A percentile compares a stretch with the other conserved stretches of the same genome.
Evolutionary conservation across 139 green algal species (phyloP).

Genomic region (Micractinium conductrix): DNA sequence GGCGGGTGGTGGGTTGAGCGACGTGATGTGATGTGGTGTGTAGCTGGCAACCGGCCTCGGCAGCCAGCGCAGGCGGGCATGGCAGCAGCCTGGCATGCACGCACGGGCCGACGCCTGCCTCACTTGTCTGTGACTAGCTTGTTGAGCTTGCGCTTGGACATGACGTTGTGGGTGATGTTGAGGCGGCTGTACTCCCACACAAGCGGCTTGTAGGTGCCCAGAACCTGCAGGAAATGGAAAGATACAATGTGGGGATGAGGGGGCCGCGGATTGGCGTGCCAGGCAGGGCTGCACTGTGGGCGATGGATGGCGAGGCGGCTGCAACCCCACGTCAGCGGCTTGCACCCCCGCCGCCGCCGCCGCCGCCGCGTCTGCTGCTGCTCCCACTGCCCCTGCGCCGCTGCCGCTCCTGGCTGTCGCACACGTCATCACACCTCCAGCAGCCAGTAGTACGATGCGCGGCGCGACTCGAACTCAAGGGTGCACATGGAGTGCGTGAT

Average conservation of each 20-base stretch:
- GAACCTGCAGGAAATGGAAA: constrained; percentile 57
- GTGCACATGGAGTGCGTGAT: constrained; percentile 99
- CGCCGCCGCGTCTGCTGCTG: too few species aligned
- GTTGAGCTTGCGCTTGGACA: constrained; percentile 98
- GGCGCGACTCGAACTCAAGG: constrained; percentile 96
- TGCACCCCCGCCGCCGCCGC: not conserved
- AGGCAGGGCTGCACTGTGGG: too few species aligned
- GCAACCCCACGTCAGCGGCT: too few species aligned
- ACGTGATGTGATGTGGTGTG: too few species aligned
- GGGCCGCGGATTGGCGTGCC: too few species aligned
- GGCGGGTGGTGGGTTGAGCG: not conserved
- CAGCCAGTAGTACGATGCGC: constrained; percentile 99
- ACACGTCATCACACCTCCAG: constrained; percentile 43
- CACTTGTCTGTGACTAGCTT: constrained; percentile 78
- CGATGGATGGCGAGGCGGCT: too few species aligned
- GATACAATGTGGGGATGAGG: too few species aligned
- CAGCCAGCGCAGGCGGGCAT: not conserved
- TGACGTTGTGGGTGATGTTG: constrained; percentile 97
- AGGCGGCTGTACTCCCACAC: constrained; percentile 98
- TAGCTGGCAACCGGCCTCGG: not conserved
- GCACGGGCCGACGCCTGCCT: not conserved
- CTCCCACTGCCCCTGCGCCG: too few species aligned
- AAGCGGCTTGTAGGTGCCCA: constrained; percentile 95
- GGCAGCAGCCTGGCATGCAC: too few species aligned
- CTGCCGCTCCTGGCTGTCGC: not conserved